Percentiles rank a stretch among this genome's conserved stretches.
Evolutionary conservation across 73 alveolate species (phyloP).

Genomic region (Breviolum minutum): DNA sequence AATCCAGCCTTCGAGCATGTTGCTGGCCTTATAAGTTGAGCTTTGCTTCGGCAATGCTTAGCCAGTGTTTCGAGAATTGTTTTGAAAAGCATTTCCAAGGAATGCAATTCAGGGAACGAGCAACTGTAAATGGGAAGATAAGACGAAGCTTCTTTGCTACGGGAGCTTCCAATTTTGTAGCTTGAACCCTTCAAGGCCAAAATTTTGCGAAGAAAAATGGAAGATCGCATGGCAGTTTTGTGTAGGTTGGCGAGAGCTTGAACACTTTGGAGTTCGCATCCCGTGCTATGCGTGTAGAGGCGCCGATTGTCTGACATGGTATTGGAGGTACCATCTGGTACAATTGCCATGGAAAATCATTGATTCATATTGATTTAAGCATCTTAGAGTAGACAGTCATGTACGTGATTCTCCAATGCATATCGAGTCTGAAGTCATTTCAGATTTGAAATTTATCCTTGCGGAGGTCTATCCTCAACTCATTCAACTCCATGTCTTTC

Average conservation of each 20-base stretch:
- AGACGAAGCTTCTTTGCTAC: too few relatives aligned
- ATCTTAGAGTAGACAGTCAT: neutral
- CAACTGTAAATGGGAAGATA: too few relatives aligned
- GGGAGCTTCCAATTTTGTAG: too few relatives aligned
- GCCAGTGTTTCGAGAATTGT: too few relatives aligned
- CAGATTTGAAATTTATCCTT: neutral
- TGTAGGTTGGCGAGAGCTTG: conserved; percentile 96
- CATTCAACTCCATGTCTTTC: neutral
- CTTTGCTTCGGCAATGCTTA: too few relatives aligned
- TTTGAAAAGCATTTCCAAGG: neutral
- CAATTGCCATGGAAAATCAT: neutral
- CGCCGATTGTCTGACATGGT: neutral
- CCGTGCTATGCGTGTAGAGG: conserved; percentile 98
- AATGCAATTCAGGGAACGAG: neutral
- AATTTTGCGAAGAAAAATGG: neutral
- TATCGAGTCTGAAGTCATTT: neutral
- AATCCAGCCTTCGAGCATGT: conserved; percentile 97
- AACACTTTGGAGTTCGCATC: conserved; percentile 98
- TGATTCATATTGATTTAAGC: neutral
- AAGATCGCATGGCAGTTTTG: neutral
- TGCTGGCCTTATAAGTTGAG: conserved; percentile 19
- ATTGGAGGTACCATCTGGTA: neutral
- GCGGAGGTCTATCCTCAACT: neutral
- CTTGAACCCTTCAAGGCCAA: neutral
- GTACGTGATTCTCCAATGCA: neutral